Conservation (phyloP, 2,329 filamentous ascomycete genomes). For the Colletotrichum sp. region DNA sequence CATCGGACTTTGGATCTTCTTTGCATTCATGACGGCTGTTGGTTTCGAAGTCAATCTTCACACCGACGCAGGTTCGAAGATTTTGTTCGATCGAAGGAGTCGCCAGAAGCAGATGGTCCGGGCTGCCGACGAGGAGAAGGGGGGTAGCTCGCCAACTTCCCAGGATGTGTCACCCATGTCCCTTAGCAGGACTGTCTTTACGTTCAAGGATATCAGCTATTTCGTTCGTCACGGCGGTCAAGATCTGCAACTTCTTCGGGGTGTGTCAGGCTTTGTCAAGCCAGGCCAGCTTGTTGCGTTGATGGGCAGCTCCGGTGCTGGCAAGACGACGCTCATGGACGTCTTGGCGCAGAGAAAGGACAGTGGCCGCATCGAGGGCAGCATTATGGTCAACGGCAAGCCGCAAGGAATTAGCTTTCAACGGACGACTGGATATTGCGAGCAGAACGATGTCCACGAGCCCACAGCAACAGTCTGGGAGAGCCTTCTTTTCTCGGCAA, state of each 20-base stretch:
- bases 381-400: slow-evolving; percentile 25
- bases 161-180: not conserved
- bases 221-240: slow-evolving; percentile 38
- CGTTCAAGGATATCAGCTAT: slow-evolving; percentile 9
- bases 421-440: not conserved
- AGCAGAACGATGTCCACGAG: slow-evolving; percentile 44
- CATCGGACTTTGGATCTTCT: slow-evolving; percentile 17
- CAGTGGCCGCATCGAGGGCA: not conserved
- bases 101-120: not conserved
- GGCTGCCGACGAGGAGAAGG: not conserved
- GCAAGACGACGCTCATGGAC: slow-evolving; percentile 55
- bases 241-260: slow-evolving; percentile 61
- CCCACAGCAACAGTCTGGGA: slow-evolving; percentile 69
- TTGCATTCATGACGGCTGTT: not conserved
- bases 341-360: slow-evolving; percentile 68
- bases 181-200: slow-evolving; percentile 1
- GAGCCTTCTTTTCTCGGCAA: slow-evolving; percentile 70
- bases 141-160: not conserved
- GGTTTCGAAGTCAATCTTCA: not conserved
- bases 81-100: slow-evolving; percentile 36
- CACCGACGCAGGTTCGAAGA: not conserved
- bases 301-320: slow-evolving; percentile 56
- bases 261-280: slow-evolving; percentile 74
- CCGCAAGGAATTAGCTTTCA: slow-evolving; percentile 4
- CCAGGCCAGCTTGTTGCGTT: slow-evolving; percentile 67